Conservation (phyloP, 352 stramenopile genomes). For the Phytophthora pistaciae region DNA sequence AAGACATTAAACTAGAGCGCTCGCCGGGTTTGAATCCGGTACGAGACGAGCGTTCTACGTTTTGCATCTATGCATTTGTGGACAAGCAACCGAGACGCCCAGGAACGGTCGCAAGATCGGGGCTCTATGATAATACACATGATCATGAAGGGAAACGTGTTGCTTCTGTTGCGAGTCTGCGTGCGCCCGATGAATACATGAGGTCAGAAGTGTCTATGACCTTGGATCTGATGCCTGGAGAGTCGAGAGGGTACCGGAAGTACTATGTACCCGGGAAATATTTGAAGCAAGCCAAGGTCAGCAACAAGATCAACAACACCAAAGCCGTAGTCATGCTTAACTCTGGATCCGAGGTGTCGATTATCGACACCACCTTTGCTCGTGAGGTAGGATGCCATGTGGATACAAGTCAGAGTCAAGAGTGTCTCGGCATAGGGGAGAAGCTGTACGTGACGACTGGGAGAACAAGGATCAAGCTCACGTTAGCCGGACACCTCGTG, state of each 20-base stretch:
- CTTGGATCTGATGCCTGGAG: conserved; percentile 21
- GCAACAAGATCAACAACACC: conserved; percentile 13
- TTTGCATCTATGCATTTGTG: conserved; percentile 20
- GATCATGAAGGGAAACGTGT: background rate
- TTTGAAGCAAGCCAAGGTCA: background rate
- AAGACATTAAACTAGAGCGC: conserved; percentile 30
- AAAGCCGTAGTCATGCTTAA: conserved; percentile 26
- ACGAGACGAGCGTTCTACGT: conserved; percentile 11
- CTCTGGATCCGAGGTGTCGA: background rate
- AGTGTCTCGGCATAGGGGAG: no score
- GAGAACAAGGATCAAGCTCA: no score
- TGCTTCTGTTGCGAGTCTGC: background rate
- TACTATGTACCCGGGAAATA: conserved; percentile 22
- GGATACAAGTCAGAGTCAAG: no score
- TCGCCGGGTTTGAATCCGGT: conserved; percentile 10
- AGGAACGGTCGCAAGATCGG: background rate
- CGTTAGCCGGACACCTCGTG: no score
- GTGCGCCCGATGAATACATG: background rate
- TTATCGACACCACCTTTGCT: background rate
- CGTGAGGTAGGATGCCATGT: background rate
- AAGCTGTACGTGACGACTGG: no score
- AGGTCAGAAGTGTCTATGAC: conserved; percentile 5
- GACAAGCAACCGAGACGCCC: background rate
- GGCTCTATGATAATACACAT: background rate
- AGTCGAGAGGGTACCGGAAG: conserved; percentile 29